Evolutionary conservation across 108 stramenopile species (phyloP).

Genomic region (Fragilaria radians): DNA sequence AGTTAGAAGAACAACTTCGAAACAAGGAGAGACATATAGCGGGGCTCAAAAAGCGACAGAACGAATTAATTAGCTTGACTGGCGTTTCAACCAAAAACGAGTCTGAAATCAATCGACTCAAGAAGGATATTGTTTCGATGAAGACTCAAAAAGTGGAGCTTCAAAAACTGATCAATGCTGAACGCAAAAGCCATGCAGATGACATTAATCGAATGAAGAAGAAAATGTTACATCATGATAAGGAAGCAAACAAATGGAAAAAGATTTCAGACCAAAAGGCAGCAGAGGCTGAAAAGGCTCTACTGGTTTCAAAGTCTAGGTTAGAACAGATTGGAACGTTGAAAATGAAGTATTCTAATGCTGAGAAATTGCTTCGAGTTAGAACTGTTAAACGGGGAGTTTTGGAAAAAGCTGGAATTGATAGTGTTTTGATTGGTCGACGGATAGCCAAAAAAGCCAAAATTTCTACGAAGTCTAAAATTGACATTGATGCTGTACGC

Average conservation of each 20-base stretch:
- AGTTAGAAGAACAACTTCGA: constrained; percentile 21
- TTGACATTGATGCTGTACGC: constrained; percentile 23
- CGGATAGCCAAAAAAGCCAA: neutral
- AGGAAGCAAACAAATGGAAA: constrained; percentile 32
- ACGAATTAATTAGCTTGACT: constrained; percentile 35
- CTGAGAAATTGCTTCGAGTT: constrained; percentile 55
- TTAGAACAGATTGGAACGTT: constrained; percentile 31
- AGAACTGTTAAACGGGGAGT: constrained; percentile 53
- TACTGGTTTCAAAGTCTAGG: constrained; percentile 45
- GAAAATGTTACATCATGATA: constrained; percentile 39
- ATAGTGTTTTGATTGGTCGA: constrained; percentile 45
- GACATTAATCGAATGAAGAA: constrained; percentile 45
- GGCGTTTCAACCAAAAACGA: constrained; percentile 42
- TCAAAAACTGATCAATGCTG: constrained; percentile 35
- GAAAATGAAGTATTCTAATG: constrained; percentile 56
- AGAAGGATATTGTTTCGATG: constrained; percentile 33
- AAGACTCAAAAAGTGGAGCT: constrained; percentile 42
- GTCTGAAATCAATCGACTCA: constrained; percentile 29
- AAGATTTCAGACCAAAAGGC: constrained; percentile 21
- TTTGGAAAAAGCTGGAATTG: constrained; percentile 55
- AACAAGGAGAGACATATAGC: constrained; percentile 43
- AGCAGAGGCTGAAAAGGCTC: constrained; percentile 48
- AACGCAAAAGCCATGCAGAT: constrained; percentile 27
- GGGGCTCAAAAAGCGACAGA: constrained; percentile 28
- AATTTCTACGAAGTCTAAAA: neutral